These are phyloP conservation scores for Ustanciosporium gigantosporum DNA, from an alignment of 1,284 basidiomycete species.

Conservation along the genomic window DNA sequence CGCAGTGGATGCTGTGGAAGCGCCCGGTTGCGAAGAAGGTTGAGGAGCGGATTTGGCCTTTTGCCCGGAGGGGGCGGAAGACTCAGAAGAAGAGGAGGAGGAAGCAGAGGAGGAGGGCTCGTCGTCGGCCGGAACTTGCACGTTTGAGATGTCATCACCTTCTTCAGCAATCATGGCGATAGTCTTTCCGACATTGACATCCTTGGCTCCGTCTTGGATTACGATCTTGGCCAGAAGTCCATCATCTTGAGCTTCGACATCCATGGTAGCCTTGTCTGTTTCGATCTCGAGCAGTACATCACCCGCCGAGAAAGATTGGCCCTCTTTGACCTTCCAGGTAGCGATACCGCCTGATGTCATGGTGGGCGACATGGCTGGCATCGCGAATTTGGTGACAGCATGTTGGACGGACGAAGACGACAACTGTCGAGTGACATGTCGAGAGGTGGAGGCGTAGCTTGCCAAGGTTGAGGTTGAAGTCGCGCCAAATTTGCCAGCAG, in stretches of 20 bases:
- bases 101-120: conserved; percentile 7
- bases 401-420: conserved; percentile 24
- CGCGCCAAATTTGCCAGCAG: conserved; percentile 2
- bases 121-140: conserved; percentile 48
- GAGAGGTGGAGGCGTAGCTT: conserved; percentile 12
- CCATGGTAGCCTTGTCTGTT: conserved; percentile 58
- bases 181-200: conserved; percentile 59
- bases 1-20: conserved; percentile 24
- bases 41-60: conserved; percentile 13
- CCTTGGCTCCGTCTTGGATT: conserved; percentile 55
- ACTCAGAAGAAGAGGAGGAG: neutral
- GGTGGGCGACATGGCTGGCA: conserved; percentile 60
- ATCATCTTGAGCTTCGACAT: conserved; percentile 62
- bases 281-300: conserved; percentile 59
- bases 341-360: conserved; percentile 58
- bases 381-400: conserved; percentile 49
- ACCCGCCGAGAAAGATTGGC: conserved; percentile 60
- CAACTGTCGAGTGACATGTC: conserved; percentile 8
- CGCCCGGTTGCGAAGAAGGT: conserved; percentile 17
- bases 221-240: conserved; percentile 62
- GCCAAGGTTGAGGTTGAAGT: neutral
- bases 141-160: conserved; percentile 61
- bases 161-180: conserved; percentile 63
- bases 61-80: neutral
- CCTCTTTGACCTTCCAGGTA: conserved; percentile 62